phyloP scores from a whole-genome alignment of 768 basidiomycete genomes.

The Scleroderma bovista region DNA sequence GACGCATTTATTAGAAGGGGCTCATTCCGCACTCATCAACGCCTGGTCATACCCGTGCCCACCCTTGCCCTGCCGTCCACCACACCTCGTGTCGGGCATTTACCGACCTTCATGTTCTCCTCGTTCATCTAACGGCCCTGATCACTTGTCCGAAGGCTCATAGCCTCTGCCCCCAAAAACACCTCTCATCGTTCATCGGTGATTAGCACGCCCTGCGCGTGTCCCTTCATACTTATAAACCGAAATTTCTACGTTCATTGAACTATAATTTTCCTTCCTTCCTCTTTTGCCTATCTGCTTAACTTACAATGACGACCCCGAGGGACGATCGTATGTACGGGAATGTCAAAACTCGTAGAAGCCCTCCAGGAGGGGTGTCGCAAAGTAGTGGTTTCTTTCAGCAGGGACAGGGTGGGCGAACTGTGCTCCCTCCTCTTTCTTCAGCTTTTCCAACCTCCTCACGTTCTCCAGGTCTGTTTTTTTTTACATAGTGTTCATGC shows the following conservation, averaged over 20 bases:
- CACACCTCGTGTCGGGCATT: conserved; percentile 44
- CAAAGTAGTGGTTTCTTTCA: conserved; percentile 64
- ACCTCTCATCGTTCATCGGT: conserved; percentile 29
- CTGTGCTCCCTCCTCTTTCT: conserved; percentile 82
- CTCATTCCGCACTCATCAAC: conserved; percentile 23
- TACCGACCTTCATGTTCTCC: conserved; percentile 44
- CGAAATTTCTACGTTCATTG: conserved; percentile 50
- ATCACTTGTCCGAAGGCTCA: conserved; percentile 32
- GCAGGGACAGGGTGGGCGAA: conserved; percentile 85
- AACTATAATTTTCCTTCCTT: conserved; percentile 38
- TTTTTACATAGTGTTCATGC: conserved; percentile 48
- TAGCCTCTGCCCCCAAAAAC: conserved; percentile 34
- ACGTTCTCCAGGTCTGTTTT: conserved; percentile 85
- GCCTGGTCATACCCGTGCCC: conserved; percentile 28
- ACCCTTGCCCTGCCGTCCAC: conserved; percentile 35
- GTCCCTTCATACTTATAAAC: conserved; percentile 42
- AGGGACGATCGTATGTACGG: conserved; percentile 69
- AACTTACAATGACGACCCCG: conserved; percentile 62
- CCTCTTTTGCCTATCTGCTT: conserved; percentile 55
- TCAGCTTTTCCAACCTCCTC: conserved; percentile 74
- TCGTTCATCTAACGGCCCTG: conserved; percentile 42
- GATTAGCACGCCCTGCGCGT: conserved; percentile 40
- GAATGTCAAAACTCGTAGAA: conserved; percentile 57
- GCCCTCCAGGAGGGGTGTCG: conserved; percentile 58
- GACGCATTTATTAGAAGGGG: conserved; percentile 27